Conservation (phyloP, 345 rosid species). For the Trapa bicornis region DNA sequence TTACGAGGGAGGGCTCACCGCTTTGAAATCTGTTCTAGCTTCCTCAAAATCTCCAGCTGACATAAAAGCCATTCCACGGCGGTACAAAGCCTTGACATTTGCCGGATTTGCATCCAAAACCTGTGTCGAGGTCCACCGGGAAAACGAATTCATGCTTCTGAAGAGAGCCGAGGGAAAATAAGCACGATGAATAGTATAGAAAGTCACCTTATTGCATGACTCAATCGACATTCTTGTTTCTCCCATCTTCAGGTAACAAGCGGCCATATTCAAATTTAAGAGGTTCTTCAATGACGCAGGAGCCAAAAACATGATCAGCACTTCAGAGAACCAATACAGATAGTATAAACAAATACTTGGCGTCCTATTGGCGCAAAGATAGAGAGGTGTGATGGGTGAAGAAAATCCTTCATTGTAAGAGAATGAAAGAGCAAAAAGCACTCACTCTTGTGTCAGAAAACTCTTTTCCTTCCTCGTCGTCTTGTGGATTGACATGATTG, state of each 20-base stretch:
- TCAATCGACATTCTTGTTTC: slow-evolving; percentile 78
- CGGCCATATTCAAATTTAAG: slow-evolving; percentile 78
- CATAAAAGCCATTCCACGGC: slow-evolving; percentile 94
- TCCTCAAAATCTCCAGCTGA: slow-evolving; percentile 76
- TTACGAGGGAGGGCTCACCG: slow-evolving; percentile 22
- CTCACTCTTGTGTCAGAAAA: slow-evolving; percentile 68
- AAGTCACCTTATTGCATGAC: slow-evolving; percentile 70
- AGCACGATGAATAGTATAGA: slow-evolving; percentile 1
- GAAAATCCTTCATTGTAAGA: not conserved
- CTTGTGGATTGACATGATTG: slow-evolving; percentile 96
- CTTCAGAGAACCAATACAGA: not conserved
- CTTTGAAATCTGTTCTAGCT: slow-evolving; percentile 59
- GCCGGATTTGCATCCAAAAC: slow-evolving; percentile 81
- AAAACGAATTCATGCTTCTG: slow-evolving; percentile 1
- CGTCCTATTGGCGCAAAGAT: not conserved
- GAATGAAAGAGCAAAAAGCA: not conserved
- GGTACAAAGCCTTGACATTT: slow-evolving; percentile 72
- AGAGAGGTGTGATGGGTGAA: not conserved
- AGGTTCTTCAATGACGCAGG: slow-evolving; percentile 37
- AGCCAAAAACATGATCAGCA: slow-evolving; percentile 3
- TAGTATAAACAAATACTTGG: not conserved
- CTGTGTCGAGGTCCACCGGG: slow-evolving; percentile 17
- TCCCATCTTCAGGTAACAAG: slow-evolving; percentile 80
- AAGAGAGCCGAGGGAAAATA: not conserved
- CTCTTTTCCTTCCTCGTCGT: slow-evolving; percentile 83